Evolutionary conservation across 2,329 filamentous ascomycete species (phyloP), one percentile per base, ranked within the genome.

Genomic region (Coniochaeta sp.): DNA sequence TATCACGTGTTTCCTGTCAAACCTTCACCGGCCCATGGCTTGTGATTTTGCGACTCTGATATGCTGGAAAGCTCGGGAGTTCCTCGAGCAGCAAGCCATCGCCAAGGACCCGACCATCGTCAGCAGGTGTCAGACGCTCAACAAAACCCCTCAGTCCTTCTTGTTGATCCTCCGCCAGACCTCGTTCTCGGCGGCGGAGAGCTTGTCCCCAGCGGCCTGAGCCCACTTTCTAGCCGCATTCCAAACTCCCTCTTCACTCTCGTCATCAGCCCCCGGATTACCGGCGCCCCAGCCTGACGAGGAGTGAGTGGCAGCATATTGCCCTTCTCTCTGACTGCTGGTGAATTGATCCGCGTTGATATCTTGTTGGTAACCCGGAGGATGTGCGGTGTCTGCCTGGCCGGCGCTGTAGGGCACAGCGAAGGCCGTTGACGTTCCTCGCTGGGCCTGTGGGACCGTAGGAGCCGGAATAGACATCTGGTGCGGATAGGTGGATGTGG

Each of bases 111-210:
- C 11, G 34, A 12, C 38, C 38, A 9, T 40, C 16, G 8, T 36
- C 5, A 36, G 34, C 34, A 40, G 38, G 11, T n/a, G 38, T 6
- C 16, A 40, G 16, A 40, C 16, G 38, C 38, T 5, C 3, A 40
- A 40, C 38, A 40, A n/a, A n/a, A 2, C 38, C n/a, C 60, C 63
- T 67, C 76, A 81, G 56, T 81, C 76, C 72, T 83, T 85, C n/a
- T n/a, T n/a, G 72, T 84, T 87, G 68, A 87, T 83, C 68, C 78
- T 80, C 72, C 79, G 81, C 85, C 85, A 88, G 26, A 88, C 79
- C 71, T 86, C 83, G 58, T 74, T 76, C 74, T 88, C 85, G 16
- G 82, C 83, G 16, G 79, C 81, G 9, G 79, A 81, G 31, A 88
- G 71, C 68, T 79, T 83, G 62, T 80, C 79, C 58, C 84, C 84